Evolutionary conservation across 2,329 filamentous ascomycete species (phyloP).

Genomic region (Huntiella moniliformis): DNA sequence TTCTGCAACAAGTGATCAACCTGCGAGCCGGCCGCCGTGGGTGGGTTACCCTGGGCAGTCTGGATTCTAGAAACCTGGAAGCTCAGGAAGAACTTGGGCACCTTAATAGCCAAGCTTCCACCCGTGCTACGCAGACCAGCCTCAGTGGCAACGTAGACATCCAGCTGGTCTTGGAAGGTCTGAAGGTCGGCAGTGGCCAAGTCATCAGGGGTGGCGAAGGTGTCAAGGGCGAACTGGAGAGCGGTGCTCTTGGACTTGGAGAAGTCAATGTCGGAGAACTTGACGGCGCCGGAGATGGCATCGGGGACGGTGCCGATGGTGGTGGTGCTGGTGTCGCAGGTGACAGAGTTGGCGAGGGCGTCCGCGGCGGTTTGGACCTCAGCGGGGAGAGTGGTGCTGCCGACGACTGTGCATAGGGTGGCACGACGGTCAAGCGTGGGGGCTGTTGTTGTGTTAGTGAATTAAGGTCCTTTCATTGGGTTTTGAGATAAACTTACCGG

Average conservation of each 20-base stretch:
- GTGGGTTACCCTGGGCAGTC: constrained; percentile 37
- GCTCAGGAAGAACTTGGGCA: constrained; percentile 43
- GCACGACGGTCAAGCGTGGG: constrained; percentile 15
- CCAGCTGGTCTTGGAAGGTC: constrained; percentile 32
- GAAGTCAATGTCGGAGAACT: constrained; percentile 39
- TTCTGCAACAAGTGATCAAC: constrained; percentile 39
- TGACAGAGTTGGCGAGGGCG: constrained; percentile 25
- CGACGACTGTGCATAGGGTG: constrained; percentile 35
- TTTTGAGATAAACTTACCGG: constrained; percentile 3
- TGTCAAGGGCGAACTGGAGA: constrained; percentile 32
- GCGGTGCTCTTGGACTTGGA: constrained; percentile 27
- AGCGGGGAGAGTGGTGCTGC: constrained; percentile 28
- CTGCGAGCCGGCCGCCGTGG: constrained; percentile 29
- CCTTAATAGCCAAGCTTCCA: constrained; percentile 36
- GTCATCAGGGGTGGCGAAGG: constrained; percentile 32
- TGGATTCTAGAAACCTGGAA: constrained; percentile 40
- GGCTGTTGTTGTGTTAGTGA: constrained; percentile 8
- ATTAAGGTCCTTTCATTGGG: not conserved
- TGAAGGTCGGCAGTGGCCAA: constrained; percentile 30
- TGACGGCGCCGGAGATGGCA: constrained; percentile 29
- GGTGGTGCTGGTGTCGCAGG: constrained; percentile 27
- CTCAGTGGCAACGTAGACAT: constrained; percentile 41
- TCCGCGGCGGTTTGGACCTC: constrained; percentile 28
- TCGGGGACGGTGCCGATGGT: constrained; percentile 38
- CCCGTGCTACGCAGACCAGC: constrained; percentile 35